Evolutionary conservation across 1,139 yeast species (phyloP).

Genomic region (Taphrina pruni): DNA sequence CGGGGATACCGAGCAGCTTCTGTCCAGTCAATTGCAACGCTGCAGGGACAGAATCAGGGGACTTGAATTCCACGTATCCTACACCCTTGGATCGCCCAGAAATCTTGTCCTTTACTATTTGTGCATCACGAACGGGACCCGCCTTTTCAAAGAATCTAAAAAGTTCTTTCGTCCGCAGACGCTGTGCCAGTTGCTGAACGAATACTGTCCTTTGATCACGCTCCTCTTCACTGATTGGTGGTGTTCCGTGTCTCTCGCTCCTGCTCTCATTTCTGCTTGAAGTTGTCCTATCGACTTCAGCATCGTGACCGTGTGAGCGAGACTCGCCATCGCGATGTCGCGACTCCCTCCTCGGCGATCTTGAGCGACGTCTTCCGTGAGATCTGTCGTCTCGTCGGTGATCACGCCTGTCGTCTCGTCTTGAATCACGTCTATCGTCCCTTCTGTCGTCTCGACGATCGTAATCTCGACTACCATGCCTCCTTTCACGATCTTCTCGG

Average conservation of each 20-base stretch:
- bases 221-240: constrained; percentile 48
- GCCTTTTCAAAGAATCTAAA: constrained; percentile 52
- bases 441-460: constrained; percentile 38
- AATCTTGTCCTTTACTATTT: constrained; percentile 53
- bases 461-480: constrained; percentile 40
- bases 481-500: constrained; percentile 42
- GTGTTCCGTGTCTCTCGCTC: constrained; percentile 42
- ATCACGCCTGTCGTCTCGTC: constrained; percentile 37
- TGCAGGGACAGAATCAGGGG: constrained; percentile 50
- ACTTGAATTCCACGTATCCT: constrained; percentile 53
- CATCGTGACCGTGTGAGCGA: constrained; percentile 4
- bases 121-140: constrained; percentile 53
- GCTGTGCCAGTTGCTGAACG: constrained; percentile 54
- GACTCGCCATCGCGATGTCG: constrained; percentile 27
- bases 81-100: constrained; percentile 53
- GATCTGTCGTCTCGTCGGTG: constrained; percentile 35
- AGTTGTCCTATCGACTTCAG: constrained; percentile 36
- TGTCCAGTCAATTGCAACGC: constrained; percentile 53
- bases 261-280: constrained; percentile 8
- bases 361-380: constrained; percentile 38
- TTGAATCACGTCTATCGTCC: constrained; percentile 17
- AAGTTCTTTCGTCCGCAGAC: constrained; percentile 51
- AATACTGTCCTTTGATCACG: constrained; percentile 53
- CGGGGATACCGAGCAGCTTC: constrained; percentile 52
- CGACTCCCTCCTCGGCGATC: constrained; percentile 37